Evolutionary conservation across 257 asterid genomes (phyloP).

Genomic region (Thymus quinquecostatus): DNA sequence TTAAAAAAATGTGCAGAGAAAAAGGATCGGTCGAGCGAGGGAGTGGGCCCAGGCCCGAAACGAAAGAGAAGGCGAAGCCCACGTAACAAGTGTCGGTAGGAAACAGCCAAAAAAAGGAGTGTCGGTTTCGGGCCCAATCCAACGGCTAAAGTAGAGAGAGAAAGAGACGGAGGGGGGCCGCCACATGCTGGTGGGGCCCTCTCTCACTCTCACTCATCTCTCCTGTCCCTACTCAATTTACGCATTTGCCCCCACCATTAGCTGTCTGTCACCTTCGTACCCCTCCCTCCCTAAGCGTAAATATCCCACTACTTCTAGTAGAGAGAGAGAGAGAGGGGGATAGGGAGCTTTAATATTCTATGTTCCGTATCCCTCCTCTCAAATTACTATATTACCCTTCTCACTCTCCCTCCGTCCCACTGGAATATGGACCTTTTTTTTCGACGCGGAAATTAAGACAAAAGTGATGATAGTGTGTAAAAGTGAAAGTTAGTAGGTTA

Average conservation of each 20-base stretch:
- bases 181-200: slow-evolving; percentile 39
- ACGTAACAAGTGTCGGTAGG: slow-evolving; percentile 52
- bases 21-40: background rate
- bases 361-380: background rate
- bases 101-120: slow-evolving; percentile 28
- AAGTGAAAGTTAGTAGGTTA: no score
- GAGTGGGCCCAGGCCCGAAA: slow-evolving; percentile 38
- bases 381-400: slow-evolving; percentile 20
- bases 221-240: slow-evolving; percentile 25
- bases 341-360: no score
- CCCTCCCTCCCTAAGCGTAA: background rate
- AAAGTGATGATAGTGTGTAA: no score
- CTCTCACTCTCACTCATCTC: background rate
- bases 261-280: slow-evolving; percentile 50
- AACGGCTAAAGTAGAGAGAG: slow-evolving; percentile 31
- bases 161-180: background rate
- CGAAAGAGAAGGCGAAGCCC: slow-evolving; percentile 15
- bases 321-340: no score
- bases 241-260: slow-evolving; percentile 20
- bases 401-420: background rate
- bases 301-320: background rate
- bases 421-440: no score
- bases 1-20: no score
- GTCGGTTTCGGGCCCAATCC: slow-evolving; percentile 36
- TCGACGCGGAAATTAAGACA: no score